Percentiles rank a stretch among this genome's conserved stretches.
Evolutionary conservation across 2,329 filamentous ascomycete species (phyloP).

Genomic region (Ophiostoma quercus): DNA sequence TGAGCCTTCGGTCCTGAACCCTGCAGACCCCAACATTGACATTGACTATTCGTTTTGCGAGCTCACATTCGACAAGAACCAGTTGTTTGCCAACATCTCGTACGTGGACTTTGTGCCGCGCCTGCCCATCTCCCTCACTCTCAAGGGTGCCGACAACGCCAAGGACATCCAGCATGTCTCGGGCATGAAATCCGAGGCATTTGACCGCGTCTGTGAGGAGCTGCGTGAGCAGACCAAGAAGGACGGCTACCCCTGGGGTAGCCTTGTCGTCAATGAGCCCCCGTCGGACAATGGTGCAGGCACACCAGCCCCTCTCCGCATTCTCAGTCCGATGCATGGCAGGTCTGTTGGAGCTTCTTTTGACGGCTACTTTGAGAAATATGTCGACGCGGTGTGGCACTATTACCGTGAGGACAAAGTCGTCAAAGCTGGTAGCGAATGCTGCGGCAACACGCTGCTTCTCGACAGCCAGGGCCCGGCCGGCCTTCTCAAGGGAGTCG

Average conservation of each 20-base stretch:
- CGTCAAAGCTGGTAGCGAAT: background rate
- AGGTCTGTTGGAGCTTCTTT: constrained; percentile 42
- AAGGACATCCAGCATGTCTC: constrained; percentile 44
- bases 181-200: constrained; percentile 54
- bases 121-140: constrained; percentile 50
- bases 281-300: constrained; percentile 17
- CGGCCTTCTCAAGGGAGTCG: constrained; percentile 50
- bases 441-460: constrained; percentile 37
- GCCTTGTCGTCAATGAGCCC: constrained; percentile 42
- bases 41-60: constrained; percentile 55
- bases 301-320: constrained; percentile 35
- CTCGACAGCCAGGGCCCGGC: constrained; percentile 61
- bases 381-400: constrained; percentile 42
- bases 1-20: constrained; percentile 62
- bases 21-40: constrained; percentile 49
- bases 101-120: constrained; percentile 60
- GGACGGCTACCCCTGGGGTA: constrained; percentile 58
- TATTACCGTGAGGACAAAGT: constrained; percentile 32
- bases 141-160: constrained; percentile 40
- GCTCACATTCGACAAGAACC: constrained; percentile 53
- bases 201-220: constrained; percentile 50
- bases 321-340: constrained; percentile 43
- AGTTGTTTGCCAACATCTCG: constrained; percentile 60
- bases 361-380: constrained; percentile 41
- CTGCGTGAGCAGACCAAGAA: constrained; percentile 50